Base-by-base conservation (phyloP, 495 filamentous ascomycete genomes). In the Aspergillus campestris region DNA sequence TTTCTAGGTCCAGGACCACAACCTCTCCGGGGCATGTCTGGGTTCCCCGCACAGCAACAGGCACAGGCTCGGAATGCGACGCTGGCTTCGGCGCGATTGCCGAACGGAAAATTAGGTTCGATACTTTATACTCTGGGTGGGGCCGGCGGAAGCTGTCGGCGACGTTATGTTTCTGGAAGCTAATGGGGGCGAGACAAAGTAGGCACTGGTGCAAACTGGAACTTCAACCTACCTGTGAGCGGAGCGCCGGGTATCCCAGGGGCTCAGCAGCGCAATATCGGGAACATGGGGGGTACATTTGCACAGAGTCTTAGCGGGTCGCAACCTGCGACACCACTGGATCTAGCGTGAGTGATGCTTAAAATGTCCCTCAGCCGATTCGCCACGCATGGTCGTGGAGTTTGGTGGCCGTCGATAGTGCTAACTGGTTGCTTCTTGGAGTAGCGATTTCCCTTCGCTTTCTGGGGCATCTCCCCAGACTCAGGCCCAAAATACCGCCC, bases 401-500 rank as follows among this genome's bases (percentile, higher is more conserved):
- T 31, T 36, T 29, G 24, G 49, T 29, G 27, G 42, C 38, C 24
- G 45, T 32, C 37, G 34, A 18, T 27, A 43, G 37, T 31, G 34
- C 58, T 64, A 44, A 61, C 44, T 28, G 18, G 18, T 24, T 24
- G 34, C 38, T 30, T 38, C 41, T 45, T 43, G 33, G 50, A 38
- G 34, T 48, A 94, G 87, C 40, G 88, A 94, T 58, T 94, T 94
- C 51, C 88, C 88, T 34, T 86, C 84, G 0, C 63, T 94, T 53
- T 89, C 84, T 44, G 83, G 81, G 50, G 70, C 80, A 24, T 77
- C 84, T 35, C 76, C 88, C 55, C 73, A 83, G 56, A 75, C 77
- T 42, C 80, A 79, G 45, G 55, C 70, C 32, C 74, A 77, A 51
- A 79, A 74, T 45, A 70, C 72, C 3, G 70, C 71, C 6, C 76